A percentile compares a stretch with the other conserved stretches of the same genome.
Evolutionary conservation across 1,284 basidiomycete species (phyloP).

Genomic region (Peniophora sp.): DNA sequence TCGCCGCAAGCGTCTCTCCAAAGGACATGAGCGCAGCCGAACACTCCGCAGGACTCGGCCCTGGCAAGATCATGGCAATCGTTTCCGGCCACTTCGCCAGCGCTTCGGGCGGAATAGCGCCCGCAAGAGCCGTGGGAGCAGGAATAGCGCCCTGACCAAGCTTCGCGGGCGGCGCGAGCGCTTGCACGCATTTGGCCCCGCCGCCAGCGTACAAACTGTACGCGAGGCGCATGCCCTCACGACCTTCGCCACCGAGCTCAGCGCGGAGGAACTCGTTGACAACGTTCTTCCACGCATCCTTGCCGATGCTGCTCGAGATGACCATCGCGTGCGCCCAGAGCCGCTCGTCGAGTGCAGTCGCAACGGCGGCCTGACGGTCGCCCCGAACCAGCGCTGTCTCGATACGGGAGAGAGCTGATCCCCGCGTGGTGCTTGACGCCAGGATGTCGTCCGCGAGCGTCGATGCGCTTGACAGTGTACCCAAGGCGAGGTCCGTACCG

Average conservation of each 20-base stretch:
- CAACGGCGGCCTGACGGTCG: slow-evolving; percentile 81
- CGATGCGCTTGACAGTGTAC: slow-evolving; percentile 7
- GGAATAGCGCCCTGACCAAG: slow-evolving; percentile 39
- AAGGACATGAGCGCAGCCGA: slow-evolving; percentile 79
- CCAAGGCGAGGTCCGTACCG: slow-evolving; percentile 14
- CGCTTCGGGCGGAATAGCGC: slow-evolving; percentile 54
- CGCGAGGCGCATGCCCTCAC: slow-evolving; percentile 72
- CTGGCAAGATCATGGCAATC: slow-evolving; percentile 77
- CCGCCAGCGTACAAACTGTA: slow-evolving; percentile 87
- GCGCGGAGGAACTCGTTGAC: slow-evolving; percentile 80
- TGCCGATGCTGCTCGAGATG: slow-evolving; percentile 89
- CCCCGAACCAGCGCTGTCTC: slow-evolving; percentile 76
- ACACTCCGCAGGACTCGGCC: slow-evolving; percentile 54
- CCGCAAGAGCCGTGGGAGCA: slow-evolving; percentile 60
- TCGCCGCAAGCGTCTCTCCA: slow-evolving; percentile 73
- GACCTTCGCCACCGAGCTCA: slow-evolving; percentile 51
- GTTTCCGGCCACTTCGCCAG: slow-evolving; percentile 83
- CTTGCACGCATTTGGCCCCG: slow-evolving; percentile 66
- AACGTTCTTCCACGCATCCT: slow-evolving; percentile 88
- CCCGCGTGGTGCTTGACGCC: slow-evolving; percentile 22
- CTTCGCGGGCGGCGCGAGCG: slow-evolving; percentile 55
- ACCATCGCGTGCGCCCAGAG: slow-evolving; percentile 96
- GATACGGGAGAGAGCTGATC: slow-evolving; percentile 64
- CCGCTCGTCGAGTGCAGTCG: slow-evolving; percentile 80
- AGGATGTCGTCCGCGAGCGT: slow-evolving; percentile 19